phyloP scores from a whole-genome alignment of 768 basidiomycete species.

The Austroboletus festivus region DNA sequence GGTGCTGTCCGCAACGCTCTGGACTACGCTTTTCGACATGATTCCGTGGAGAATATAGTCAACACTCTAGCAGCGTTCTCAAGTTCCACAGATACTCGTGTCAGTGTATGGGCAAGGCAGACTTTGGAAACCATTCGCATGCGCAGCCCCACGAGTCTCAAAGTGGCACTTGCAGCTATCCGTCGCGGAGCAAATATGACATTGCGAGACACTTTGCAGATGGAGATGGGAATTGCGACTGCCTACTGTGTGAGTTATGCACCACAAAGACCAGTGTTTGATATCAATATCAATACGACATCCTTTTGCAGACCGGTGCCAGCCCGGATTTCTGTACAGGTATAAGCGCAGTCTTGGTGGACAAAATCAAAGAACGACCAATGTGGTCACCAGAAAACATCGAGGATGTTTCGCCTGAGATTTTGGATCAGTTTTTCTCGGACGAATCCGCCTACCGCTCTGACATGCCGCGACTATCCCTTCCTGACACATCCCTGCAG shows the following conservation, averaged over 20 bases:
- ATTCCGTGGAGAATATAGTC: constrained; percentile 71
- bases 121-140: constrained; percentile 60
- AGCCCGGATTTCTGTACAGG: constrained; percentile 84
- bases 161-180: constrained; percentile 81
- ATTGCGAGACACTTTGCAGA: constrained; percentile 66
- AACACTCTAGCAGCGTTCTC: constrained; percentile 47
- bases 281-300: constrained; percentile 9
- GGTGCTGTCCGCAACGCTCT: constrained; percentile 72
- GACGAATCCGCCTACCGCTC: constrained; percentile 45
- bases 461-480: constrained; percentile 42
- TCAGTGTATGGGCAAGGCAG: constrained; percentile 70
- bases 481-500: constrained; percentile 35
- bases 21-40: constrained; percentile 72
- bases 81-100: constrained; percentile 36
- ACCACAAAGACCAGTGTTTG: constrained; percentile 7
- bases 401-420: constrained; percentile 54
- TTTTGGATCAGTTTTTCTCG: constrained; percentile 69
- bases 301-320: constrained; percentile 55
- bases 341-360: constrained; percentile 64
- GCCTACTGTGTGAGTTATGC: constrained; percentile 77
- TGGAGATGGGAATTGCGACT: constrained; percentile 85
- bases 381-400: constrained; percentile 69
- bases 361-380: constrained; percentile 52
- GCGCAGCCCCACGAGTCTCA: constrained; percentile 90
- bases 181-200: constrained; percentile 62